Base-by-base conservation (phyloP, 345 rosid species). In the Eucalyptus cloeziana region DNA sequence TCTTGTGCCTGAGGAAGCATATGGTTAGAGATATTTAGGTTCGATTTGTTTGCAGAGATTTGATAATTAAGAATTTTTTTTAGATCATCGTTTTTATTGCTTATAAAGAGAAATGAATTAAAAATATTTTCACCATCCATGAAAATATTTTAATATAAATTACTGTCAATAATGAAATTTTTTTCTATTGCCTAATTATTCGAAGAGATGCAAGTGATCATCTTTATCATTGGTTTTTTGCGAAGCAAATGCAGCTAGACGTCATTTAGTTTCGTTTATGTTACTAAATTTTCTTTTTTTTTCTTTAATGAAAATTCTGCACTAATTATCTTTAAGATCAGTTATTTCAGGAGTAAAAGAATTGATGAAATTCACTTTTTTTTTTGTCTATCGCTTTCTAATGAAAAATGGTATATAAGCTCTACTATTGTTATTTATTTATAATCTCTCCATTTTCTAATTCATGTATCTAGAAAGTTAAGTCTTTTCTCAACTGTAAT, bases 211-310 rank as follows among this genome's bases (percentile, higher is more conserved):
- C 6, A 56, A 24, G 13, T 0, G 6, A 24, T 56, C 62, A 56
- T 56, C 6, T 56, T 10, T 25, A 56, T 56, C 13, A 2, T 56
- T 56, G 10, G 2, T 56, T 56, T 56, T 24, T 56, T 10, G 27
- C 4, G 62, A 56, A 56, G 13, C 30, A 56, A 56, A 56, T 22
- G 30, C 6, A 56, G 4, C 13, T 25, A 22, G 62, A 56, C 3
- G 30, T 24, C 0, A 0, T 56, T 56, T 56, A 5, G 27, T 56
- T 24, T 56, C 62, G 8, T 8, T 9, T 60, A 60, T 0, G 2
- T 60, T 1, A 12, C 6, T 60, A 5, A 27, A 27, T 60, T 8
- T 33, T 17, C 12, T 69, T 16, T 69, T 1, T 69, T 69, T 62
- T 64, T 30, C 31, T 69, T 69, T 33, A 17, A 69, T 5, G 44